Conservation (phyloP, 768 basidiomycete species). For the Leccinum uliginosum region DNA sequence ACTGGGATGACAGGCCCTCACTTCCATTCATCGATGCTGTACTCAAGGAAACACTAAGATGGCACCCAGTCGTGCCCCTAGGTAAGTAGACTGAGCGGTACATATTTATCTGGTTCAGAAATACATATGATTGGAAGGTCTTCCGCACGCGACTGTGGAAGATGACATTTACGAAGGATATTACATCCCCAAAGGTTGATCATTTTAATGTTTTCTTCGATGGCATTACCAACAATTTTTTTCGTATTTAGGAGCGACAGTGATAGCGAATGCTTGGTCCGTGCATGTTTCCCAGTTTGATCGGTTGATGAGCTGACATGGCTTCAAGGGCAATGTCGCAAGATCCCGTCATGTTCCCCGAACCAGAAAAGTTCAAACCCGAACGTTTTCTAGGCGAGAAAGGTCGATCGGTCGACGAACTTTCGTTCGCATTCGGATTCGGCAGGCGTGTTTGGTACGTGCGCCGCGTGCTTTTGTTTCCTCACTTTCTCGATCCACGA, state of each 20-base stretch:
- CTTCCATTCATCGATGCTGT: slow-evolving; percentile 22
- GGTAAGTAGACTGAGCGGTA: slow-evolving; percentile 2
- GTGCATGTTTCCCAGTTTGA: background rate
- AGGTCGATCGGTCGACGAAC: slow-evolving; percentile 3
- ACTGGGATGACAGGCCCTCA: slow-evolving; percentile 16
- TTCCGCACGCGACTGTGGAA: slow-evolving; percentile 32
- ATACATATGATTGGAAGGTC: slow-evolving; percentile 11
- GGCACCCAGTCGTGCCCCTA: slow-evolving; percentile 16
- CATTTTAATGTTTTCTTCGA: background rate
- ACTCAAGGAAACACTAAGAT: slow-evolving; percentile 23
- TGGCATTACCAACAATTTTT: background rate
- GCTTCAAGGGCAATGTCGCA: slow-evolving; percentile 31
- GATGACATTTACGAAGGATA: slow-evolving; percentile 43
- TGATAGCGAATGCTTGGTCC: slow-evolving; percentile 19
- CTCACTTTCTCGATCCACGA: background rate
- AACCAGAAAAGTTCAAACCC: slow-evolving; percentile 37
- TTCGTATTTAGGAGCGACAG: slow-evolving; percentile 14
- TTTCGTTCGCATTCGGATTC: slow-evolving; percentile 31
- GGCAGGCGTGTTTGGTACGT: slow-evolving; percentile 38
- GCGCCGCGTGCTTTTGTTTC: no score
- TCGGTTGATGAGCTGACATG: background rate
- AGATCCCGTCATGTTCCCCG: slow-evolving; percentile 34
- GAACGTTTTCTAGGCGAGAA: slow-evolving; percentile 28
- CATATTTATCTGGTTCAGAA: background rate
- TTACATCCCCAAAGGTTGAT: slow-evolving; percentile 48